Conservation (phyloP, 73 alveolate genomes). For the Paraurostyla sp. region DNA sequence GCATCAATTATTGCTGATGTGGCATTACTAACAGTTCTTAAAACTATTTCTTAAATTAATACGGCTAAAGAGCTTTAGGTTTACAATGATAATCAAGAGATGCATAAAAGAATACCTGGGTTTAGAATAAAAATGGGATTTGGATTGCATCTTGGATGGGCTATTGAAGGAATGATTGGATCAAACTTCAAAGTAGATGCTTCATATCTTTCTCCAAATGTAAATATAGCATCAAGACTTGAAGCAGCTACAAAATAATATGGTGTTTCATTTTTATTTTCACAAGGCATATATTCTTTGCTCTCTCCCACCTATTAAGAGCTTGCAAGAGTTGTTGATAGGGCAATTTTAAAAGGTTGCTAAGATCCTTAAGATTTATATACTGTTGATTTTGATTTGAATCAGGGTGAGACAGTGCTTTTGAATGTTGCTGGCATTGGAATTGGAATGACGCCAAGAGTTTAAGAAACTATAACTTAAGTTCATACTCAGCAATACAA, state of each 20-base stretch:
- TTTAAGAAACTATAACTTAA: background rate
- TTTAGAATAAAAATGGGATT: conserved; percentile 88
- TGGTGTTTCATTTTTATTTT: conserved; percentile 84
- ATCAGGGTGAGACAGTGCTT: background rate
- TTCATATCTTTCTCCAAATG: conserved; percentile 91
- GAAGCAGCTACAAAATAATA: conserved; percentile 91
- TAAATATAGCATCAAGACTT: conserved; percentile 86
- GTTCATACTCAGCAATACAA: background rate
- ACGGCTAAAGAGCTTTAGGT: conserved; percentile 66
- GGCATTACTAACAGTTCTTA: conserved; percentile 78
- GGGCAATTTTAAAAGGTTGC: conserved; percentile 86
- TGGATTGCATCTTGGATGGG: conserved; percentile 96
- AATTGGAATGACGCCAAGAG: background rate
- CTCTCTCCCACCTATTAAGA: conserved; percentile 74
- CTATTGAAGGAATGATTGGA: conserved; percentile 94
- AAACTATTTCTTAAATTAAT: conserved; percentile 82
- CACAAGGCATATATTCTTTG: conserved; percentile 81
- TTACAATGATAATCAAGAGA: conserved; percentile 55
- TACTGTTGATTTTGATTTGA: conserved; percentile 83
- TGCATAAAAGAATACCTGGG: conserved; percentile 60
- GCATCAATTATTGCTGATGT: conserved; percentile 74
- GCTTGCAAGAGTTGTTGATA: conserved; percentile 83
- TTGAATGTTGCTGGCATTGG: conserved; percentile 28
- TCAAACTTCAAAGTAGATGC: conserved; percentile 89
- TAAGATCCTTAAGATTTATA: conserved; percentile 70